Conservation (phyloP, 2,329 filamentous ascomycete species). For the Penicillium sp. region DNA sequence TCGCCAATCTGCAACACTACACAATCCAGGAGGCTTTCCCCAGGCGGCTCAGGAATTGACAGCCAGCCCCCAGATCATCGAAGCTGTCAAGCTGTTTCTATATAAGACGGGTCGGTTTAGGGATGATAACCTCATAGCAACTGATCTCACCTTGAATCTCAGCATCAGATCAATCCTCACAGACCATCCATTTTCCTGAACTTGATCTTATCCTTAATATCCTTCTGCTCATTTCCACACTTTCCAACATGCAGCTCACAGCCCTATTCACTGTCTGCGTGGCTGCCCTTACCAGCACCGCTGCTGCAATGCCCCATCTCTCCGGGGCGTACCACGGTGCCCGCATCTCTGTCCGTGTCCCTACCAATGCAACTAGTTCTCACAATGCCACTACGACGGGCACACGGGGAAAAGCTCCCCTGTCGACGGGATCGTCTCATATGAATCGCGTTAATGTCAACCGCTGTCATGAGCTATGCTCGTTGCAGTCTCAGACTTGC, state of each 20-base stretch:
- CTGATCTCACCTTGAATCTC: not conserved
- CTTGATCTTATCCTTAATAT: not conserved
- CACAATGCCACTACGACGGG: constrained; percentile 19
- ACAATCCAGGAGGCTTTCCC: constrained; percentile 13
- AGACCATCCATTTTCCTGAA: not conserved
- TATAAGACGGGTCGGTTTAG: constrained; percentile 5
- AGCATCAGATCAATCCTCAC: not conserved
- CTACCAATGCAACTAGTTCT: constrained; percentile 13
- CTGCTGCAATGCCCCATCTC: constrained; percentile 18
- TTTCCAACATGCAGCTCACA: constrained; percentile 22
- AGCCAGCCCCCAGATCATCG: constrained; percentile 1
- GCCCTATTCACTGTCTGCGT: constrained; percentile 13
- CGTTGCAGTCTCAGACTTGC: constrained; percentile 25
- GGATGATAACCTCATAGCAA: not conserved
- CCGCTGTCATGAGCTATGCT: constrained; percentile 26
- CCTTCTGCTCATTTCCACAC: not conserved
- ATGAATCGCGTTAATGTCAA: constrained; percentile 9
- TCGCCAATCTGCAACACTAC: not conserved
- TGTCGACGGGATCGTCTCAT: constrained; percentile 13
- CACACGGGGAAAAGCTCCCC: constrained; percentile 6
- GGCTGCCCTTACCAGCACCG: constrained; percentile 16
- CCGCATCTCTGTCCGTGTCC: constrained; percentile 12
- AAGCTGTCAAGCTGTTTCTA: not conserved
- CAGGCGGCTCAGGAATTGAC: not conserved
- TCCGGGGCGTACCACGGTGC: constrained; percentile 17